Evolutionary conservation across 768 basidiomycete species (phyloP).

Genomic region (Agaricus subrufescens): DNA sequence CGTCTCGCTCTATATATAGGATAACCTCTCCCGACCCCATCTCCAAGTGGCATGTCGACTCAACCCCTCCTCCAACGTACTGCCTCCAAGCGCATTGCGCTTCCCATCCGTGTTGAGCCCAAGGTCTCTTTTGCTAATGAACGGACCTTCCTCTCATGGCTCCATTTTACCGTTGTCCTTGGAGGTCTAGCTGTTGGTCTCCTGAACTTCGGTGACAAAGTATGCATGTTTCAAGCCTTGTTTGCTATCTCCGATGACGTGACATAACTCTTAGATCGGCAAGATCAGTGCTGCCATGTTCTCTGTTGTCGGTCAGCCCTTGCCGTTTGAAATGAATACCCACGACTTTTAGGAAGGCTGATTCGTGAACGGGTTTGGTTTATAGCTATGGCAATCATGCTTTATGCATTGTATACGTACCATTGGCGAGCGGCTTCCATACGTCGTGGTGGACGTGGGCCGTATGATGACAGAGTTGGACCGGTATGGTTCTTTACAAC

Average conservation of each 20-base stretch:
- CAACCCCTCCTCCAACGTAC: constrained; percentile 97
- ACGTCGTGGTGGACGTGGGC: constrained; percentile 84
- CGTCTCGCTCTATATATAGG: background rate
- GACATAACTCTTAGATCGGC: constrained; percentile 50
- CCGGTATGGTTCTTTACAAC: constrained; percentile 59
- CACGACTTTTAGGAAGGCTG: background rate
- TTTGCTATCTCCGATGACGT: background rate
- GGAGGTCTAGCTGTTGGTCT: constrained; percentile 94
- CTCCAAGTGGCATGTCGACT: constrained; percentile 70
- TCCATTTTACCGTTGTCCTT: constrained; percentile 96
- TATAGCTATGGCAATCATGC: constrained; percentile 93
- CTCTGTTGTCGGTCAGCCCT: constrained; percentile 73
- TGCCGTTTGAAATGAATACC: background rate
- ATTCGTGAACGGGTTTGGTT: background rate
- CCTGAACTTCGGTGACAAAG: constrained; percentile 97
- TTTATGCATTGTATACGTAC: constrained; percentile 92
- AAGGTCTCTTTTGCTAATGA: constrained; percentile 96
- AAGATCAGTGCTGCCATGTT: constrained; percentile 97
- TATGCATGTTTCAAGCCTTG: constrained; percentile 24
- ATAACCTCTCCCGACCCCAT: background rate
- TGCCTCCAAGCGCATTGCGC: constrained; percentile 90
- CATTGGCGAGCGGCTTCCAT: constrained; percentile 97
- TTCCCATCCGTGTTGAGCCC: constrained; percentile 91
- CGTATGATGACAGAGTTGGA: constrained; percentile 94
- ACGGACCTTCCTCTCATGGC: constrained; percentile 96